Percentiles rank a stretch among this genome's conserved stretches.
These are phyloP conservation scores for Amanita rimosa DNA, from an alignment of 768 basidiomycete genomes.

Conservation along the genomic window DNA sequence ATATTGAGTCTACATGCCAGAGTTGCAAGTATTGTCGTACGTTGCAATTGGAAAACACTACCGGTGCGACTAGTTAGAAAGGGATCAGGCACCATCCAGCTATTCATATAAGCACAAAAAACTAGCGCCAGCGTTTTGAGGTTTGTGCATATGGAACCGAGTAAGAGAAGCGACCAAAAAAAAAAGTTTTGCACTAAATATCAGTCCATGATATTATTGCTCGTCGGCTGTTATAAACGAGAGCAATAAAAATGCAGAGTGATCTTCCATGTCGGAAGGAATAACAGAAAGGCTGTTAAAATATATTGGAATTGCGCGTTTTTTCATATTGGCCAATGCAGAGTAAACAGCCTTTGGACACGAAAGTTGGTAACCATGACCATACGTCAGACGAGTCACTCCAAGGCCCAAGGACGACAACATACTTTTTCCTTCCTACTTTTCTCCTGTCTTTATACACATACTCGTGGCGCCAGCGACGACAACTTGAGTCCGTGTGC, in stretches of 20 bases:
- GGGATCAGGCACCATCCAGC: no score
- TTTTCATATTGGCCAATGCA: neutral
- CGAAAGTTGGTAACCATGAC: neutral
- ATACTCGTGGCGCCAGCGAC: conserved; percentile 39
- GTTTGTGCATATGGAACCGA: no score
- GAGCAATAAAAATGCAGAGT: neutral
- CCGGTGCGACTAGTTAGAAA: no score
- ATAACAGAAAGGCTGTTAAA: neutral
- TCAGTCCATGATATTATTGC: neutral
- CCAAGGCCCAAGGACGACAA: neutral
- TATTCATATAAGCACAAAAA: no score
- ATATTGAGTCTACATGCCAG: no score
- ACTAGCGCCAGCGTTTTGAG: no score
- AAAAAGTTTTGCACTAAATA: no score
- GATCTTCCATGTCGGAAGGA: neutral
- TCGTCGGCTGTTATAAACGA: neutral
- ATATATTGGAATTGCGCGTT: neutral
- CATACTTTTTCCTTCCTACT: neutral
- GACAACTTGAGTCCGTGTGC: conserved; percentile 65
- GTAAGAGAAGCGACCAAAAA: no score
- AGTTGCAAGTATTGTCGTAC: no score
- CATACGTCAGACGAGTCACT: neutral
- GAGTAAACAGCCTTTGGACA: neutral
- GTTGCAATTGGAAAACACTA: no score
- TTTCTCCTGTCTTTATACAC: neutral